Evolutionary conservation across 306 rosid genomes (phyloP).

Genomic region (Quercus ilex): DNA sequence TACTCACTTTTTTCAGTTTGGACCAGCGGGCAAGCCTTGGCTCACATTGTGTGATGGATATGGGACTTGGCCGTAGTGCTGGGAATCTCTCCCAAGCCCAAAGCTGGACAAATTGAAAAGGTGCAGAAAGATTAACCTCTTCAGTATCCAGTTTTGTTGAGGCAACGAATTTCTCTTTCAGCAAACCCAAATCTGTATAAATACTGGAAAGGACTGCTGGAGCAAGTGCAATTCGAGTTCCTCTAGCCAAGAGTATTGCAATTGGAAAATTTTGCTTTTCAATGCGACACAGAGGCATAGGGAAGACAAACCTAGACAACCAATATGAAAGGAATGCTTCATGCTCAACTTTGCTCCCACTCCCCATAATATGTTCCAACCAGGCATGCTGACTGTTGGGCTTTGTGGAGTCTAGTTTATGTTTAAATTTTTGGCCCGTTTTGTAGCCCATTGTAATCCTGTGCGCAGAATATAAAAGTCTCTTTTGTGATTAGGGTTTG

Average conservation of each 20-base stretch:
- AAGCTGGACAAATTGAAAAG: constrained; percentile 41
- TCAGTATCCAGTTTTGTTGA: neutral
- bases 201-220: constrained; percentile 3
- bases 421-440: no score
- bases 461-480: no score
- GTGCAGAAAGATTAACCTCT: constrained; percentile 18
- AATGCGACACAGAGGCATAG: neutral
- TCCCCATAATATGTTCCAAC: neutral
- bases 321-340: neutral
- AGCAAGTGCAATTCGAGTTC: constrained; percentile 14
- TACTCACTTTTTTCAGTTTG: neutral
- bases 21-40: constrained; percentile 25
- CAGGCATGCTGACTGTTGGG: neutral
- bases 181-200: constrained; percentile 7
- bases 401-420: no score
- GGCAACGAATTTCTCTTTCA: neutral
- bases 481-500: no score
- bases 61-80: neutral
- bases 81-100: constrained; percentile 64
- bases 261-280: neutral
- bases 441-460: no score
- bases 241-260: constrained; percentile 15
- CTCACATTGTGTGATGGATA: neutral
- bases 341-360: neutral
- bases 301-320: neutral